phyloP scores from a whole-genome alignment of 2,329 filamentous ascomycete species.

The Massarina eburnea region DNA sequence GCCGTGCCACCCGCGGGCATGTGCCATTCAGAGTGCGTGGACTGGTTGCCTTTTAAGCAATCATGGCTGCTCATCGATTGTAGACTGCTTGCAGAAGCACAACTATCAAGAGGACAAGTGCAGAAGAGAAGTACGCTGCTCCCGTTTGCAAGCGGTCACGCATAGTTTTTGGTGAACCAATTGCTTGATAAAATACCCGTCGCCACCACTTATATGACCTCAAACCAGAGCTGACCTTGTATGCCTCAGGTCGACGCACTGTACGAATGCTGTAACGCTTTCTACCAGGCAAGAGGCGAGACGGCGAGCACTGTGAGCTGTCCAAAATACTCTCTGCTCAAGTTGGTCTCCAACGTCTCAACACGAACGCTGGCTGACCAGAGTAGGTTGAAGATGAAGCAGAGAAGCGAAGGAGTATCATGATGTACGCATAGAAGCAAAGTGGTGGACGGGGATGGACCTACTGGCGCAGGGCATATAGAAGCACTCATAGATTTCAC shows the following conservation, averaged over 20 bases:
- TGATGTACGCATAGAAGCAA: neutral
- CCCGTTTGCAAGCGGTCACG: too few species aligned
- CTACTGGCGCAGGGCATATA: neutral
- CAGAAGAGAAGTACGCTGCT: slow-evolving; percentile 53
- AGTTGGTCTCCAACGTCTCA: slow-evolving; percentile 32
- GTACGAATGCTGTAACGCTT: slow-evolving; percentile 89
- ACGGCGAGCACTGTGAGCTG: slow-evolving; percentile 78
- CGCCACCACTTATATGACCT: too few species aligned
- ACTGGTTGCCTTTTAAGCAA: neutral
- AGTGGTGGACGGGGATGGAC: neutral
- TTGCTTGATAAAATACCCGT: too few species aligned
- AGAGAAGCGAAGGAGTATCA: slow-evolving; percentile 56
- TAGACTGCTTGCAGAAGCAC: slow-evolving; percentile 83
- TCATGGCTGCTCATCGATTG: slow-evolving; percentile 6
- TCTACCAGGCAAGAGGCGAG: slow-evolving; percentile 80
- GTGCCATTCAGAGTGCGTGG: slow-evolving; percentile 78
- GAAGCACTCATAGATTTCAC: too few species aligned
- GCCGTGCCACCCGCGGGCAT: slow-evolving; percentile 84
- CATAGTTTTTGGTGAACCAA: neutral
- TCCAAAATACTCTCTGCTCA: slow-evolving; percentile 76
- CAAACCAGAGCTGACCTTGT: slow-evolving; percentile 7
- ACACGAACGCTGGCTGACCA: slow-evolving; percentile 12
- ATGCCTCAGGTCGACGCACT: slow-evolving; percentile 71
- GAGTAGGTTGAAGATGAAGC: slow-evolving; percentile 74
- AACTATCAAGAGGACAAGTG: slow-evolving; percentile 86